phyloP scores from a whole-genome alignment of 441 rosid genomes.

The Brassica balearica region DNA sequence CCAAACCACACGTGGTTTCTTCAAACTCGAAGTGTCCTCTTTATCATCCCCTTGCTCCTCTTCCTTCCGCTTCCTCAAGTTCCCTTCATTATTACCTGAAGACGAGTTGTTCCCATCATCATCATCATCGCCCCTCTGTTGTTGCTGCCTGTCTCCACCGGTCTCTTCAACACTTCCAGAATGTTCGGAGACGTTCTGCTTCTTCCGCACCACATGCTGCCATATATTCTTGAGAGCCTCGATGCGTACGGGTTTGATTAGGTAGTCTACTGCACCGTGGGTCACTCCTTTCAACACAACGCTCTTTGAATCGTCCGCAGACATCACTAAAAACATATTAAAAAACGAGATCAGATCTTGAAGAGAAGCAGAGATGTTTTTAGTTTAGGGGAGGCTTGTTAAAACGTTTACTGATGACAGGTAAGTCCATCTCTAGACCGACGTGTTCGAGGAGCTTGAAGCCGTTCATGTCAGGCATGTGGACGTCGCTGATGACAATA shows the following conservation, averaged over 20 bases:
- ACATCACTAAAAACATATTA: constrained; percentile 70
- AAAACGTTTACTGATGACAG: constrained; percentile 79
- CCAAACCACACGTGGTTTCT: constrained; percentile 97
- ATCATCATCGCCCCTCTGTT: constrained; percentile 54
- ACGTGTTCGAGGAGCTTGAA: constrained; percentile 84
- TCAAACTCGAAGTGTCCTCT: constrained; percentile 80
- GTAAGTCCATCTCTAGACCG: constrained; percentile 93
- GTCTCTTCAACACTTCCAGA: constrained; percentile 80
- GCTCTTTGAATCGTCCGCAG: constrained; percentile 81
- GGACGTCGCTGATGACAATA: constrained; percentile 90
- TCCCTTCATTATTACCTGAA: constrained; percentile 77
- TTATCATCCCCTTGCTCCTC: constrained; percentile 80
- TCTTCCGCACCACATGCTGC: constrained; percentile 94
- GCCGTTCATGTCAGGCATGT: constrained; percentile 99
- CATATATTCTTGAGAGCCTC: constrained; percentile 91
- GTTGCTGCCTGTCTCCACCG: constrained; percentile 54
- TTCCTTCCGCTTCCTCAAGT: constrained; percentile 75
- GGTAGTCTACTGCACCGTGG: constrained; percentile 91
- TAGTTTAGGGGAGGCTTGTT: neutral
- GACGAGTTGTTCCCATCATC: constrained; percentile 62
- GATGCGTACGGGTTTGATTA: constrained; percentile 85
- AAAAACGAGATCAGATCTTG: neutral
- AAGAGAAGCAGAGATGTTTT: neutral
- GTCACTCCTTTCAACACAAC: constrained; percentile 95
- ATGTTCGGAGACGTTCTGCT: constrained; percentile 71